Evolutionary conservation across 768 basidiomycete species (phyloP), one percentile per base, ranked within the genome.

Genomic region (Naganishia randhawae): DNA sequence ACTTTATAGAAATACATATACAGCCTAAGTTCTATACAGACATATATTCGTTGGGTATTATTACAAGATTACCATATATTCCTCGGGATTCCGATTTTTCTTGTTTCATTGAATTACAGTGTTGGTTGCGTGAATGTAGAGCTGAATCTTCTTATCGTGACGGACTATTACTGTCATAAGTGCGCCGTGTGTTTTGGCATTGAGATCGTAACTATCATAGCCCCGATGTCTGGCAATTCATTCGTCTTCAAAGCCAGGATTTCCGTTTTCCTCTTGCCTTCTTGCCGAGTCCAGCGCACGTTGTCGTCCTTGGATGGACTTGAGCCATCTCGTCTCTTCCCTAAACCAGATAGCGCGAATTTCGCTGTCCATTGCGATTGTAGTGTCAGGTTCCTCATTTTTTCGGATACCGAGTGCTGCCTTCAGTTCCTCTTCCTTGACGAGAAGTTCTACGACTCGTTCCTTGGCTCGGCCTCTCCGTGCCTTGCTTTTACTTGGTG

Each of bases 281-380:
- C 65, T 41, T 1, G 52, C 41, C 13, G 42, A 41, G 22, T 64
- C 54, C 45, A 35, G 29, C 5, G 63, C 63, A 50, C 69, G 57
- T 29, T 53, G 25, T 50, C 53, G 45, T 11, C 55, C 55, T 31
- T 50, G 55, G 2, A 70, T 19, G 29, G 69, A 55, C 10, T 50
- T 45, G 22, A 27, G 41, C 63, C 65, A 66, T 17, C 63, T 42
- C 6, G 41, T 22, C 11, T 70, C 65, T 33, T 70, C 69, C 42
- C 65, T 70, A 14, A 27, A 33, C 69, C 69, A 70, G 10, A 67
- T 70, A 22, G 48, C 41, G 11, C 69, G 63, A 32, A 67, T 57
- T 31, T 70, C 69, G 55, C 52, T 64, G 45, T 70, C 55, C 65
- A 70, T 63, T 13, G 67, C 67, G 0, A 65, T 61, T n/a, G 48